Conservation (phyloP, 441 rosid species). For the Populus hybrid region DNA sequence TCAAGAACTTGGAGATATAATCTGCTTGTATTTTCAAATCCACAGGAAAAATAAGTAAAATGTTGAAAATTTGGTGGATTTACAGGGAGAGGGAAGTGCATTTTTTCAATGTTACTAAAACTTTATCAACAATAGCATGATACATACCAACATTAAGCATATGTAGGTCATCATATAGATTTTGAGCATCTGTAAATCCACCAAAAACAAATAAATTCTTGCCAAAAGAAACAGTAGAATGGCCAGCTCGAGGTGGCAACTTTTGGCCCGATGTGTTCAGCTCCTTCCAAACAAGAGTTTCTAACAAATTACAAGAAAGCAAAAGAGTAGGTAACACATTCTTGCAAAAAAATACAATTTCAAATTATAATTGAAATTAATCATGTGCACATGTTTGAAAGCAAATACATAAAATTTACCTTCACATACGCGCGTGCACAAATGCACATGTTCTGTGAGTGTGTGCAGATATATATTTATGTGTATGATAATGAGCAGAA, state of each 20-base stretch:
- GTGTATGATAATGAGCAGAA: constrained; percentile 16
- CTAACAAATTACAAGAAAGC: constrained; percentile 31
- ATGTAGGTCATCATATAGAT: constrained; percentile 72
- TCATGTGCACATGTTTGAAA: constrained; percentile 2
- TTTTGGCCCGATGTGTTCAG: constrained; percentile 65
- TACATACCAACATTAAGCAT: constrained; percentile 84
- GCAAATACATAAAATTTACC: background rate
- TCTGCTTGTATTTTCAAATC: constrained; percentile 1
- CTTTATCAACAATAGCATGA: constrained; percentile 9
- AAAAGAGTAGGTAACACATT: constrained; percentile 16
- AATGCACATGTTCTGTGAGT: background rate
- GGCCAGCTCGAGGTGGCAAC: constrained; percentile 93
- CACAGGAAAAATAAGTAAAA: constrained; percentile 1
- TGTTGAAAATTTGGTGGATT: constrained; percentile 1
- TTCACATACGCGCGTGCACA: too few relatives aligned
- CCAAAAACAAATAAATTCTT: constrained; percentile 32
- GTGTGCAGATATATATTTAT: background rate
- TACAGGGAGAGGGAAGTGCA: background rate
- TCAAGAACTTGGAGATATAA: background rate
- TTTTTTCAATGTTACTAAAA: constrained; percentile 2
- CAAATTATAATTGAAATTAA: constrained; percentile 8
- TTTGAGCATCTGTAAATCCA: constrained; percentile 88
- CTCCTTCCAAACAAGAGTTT: constrained; percentile 86
- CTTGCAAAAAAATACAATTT: background rate
- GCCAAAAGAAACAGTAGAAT: constrained; percentile 79